A percentile compares a stretch with the other conserved stretches of the same genome.
Conservation (phyloP, 148 eudicot species). For the Fagopyrum esculentum region DNA sequence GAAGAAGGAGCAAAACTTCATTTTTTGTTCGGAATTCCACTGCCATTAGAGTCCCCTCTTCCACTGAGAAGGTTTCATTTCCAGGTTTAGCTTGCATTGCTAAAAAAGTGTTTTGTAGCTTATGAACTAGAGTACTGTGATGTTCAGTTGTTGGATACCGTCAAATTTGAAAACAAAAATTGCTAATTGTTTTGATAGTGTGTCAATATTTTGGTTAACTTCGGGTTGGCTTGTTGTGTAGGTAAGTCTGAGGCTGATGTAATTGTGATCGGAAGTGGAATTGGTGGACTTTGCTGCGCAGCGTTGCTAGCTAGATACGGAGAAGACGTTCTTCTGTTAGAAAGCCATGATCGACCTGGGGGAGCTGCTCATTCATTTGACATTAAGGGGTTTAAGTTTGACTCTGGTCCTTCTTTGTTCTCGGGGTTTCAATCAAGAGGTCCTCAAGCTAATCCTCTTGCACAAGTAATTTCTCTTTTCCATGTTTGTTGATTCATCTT, state of each 20-base stretch:
- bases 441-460: constrained; percentile 96
- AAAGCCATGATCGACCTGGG: constrained; percentile 88
- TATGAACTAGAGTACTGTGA: neutral
- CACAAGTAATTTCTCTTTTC: constrained; percentile 55
- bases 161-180: neutral
- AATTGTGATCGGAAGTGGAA: constrained; percentile 88
- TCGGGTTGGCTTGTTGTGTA: constrained; percentile 26
- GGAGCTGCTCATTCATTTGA: constrained; percentile 97
- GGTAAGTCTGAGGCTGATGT: constrained; percentile 92
- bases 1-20: neutral
- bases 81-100: neutral
- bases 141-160: neutral
- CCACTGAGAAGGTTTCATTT: constrained; percentile 6
- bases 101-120: neutral
- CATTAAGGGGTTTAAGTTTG: constrained; percentile 77
- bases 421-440: constrained; percentile 98
- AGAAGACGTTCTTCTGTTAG: constrained; percentile 78
- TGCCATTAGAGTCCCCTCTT: constrained; percentile 9
- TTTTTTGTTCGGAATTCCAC: constrained; percentile 2
- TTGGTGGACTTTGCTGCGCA: constrained; percentile 88
- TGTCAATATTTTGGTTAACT: neutral
- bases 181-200: neutral
- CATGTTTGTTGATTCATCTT: constrained; percentile 1
- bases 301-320: constrained; percentile 83
- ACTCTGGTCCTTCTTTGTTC: constrained; percentile 94